Percentiles rank a stretch among this genome's conserved stretches.
Evolutionary conservation across 495 filamentous ascomycete species (phyloP).

Genomic region (Aspergillus ostianus): DNA sequence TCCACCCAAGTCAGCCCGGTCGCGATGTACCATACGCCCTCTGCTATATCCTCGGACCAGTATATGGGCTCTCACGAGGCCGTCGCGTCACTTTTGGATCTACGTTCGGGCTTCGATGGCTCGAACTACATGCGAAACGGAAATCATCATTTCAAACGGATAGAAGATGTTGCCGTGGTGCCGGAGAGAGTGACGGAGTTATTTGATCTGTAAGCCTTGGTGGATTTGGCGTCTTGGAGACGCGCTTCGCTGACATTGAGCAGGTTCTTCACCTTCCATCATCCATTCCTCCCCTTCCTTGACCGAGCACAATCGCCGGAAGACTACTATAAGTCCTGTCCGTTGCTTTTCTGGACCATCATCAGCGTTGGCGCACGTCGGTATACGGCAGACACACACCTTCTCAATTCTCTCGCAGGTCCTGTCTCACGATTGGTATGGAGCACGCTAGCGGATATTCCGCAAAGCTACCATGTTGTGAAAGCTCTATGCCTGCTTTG

Average conservation of each 20-base stretch:
- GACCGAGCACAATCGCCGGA: slow-evolving; percentile 69
- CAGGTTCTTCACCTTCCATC: slow-evolving; percentile 74
- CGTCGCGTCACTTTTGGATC: slow-evolving; percentile 75
- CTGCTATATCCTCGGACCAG: slow-evolving; percentile 47
- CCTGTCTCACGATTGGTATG: slow-evolving; percentile 76
- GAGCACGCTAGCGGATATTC: slow-evolving; percentile 77
- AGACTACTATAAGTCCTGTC: slow-evolving; percentile 68
- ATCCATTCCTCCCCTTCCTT: slow-evolving; percentile 83
- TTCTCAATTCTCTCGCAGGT: slow-evolving; percentile 67
- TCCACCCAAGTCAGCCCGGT: slow-evolving; percentile 47
- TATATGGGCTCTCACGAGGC: slow-evolving; percentile 84
- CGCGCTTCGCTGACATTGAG: slow-evolving; percentile 10
- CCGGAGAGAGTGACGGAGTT: slow-evolving; percentile 71
- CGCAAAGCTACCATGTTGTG: slow-evolving; percentile 85
- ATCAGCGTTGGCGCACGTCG: slow-evolving; percentile 78
- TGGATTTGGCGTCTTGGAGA: not conserved
- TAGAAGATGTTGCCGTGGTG: slow-evolving; percentile 73
- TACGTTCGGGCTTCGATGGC: slow-evolving; percentile 57
- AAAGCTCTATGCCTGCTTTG: slow-evolving; percentile 88
- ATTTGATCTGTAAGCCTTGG: slow-evolving; percentile 61
- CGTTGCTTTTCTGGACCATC: slow-evolving; percentile 84
- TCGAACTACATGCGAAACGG: slow-evolving; percentile 46
- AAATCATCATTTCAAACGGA: slow-evolving; percentile 44
- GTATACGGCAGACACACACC: slow-evolving; percentile 59
- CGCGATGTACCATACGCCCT: slow-evolving; percentile 44